Evolutionary conservation across 1,284 basidiomycete species (phyloP), one percentile per base, ranked within the genome.

Genomic region (Puccinia triticina): DNA sequence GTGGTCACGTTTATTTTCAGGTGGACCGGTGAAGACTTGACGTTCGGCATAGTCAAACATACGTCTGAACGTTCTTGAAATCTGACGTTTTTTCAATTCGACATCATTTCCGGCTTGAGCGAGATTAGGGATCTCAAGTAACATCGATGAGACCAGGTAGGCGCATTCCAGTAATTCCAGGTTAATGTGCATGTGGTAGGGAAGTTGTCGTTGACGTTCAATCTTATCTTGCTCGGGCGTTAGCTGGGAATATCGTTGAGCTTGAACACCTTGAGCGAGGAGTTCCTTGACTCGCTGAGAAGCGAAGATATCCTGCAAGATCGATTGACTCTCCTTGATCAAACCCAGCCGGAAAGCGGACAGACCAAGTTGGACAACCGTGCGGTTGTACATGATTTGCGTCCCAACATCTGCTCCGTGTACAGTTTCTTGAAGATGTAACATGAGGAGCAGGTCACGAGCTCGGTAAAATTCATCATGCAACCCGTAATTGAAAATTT

Each of bases 151-250:
- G 57, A 97, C 95, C 64, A 99, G 90, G 90, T 98, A 99, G 11
- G 95, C 96, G 64, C 95, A 96, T 88, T 99, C 97, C 83, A 99
- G 90, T 40, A 99, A 89, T 88, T 99, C 97, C 21, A 97, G 94
- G 89, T 99, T 99, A 89, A 99, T 96, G 89, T 99, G 97, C 93
- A 99, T 94, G 88, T 99, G 97, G 92, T 99, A 99, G 48, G 97
- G 97, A 34, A 99, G 90, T 86, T 98, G 94, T 69, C 96, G 91
- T 85, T 95, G 93, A 85, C 95, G 94, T 88, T 99, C 97, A 10
- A 95, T 92, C 87, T 95, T 94, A 88, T 99, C 97, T 88, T 99
- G 96, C 88, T 99, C 97, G 10, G 95, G 94, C 21, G 93, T 91
- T 78, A 98, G 89, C 79, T 87, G 87, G 82, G 86, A 93, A 90